Base-by-base conservation (phyloP, 2,329 filamentous ascomycete genomes). In the Gyromitra esculenta region DNA sequence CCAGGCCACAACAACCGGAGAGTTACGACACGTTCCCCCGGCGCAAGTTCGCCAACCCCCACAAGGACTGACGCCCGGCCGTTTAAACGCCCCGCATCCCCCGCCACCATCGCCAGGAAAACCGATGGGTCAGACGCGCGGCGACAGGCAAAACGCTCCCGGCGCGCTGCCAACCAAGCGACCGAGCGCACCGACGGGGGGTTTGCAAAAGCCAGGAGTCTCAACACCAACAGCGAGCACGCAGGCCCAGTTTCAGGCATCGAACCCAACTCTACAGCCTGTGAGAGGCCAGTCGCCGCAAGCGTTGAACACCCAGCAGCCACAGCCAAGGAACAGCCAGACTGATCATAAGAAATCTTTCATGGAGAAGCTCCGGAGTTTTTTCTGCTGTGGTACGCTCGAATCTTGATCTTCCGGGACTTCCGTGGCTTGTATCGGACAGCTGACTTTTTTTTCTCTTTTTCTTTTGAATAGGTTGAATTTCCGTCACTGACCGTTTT, bases 171-270 rank as follows among this genome's bases (percentile, higher is more conserved):
- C 88, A 84, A 87, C 89, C 83, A 92, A 94, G 87, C 90, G 93
- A 86, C 89, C 89, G 85, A 94, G 90, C 88, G 90, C 88, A 86
- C 86, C 81, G 81, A 88, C 87, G 85, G 89, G 89, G 87, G 90
- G 88, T 83, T 87, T 90, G 82, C 88, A 90, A 70, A 79, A 78
- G 63, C 79, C 79, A 84, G 92, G 96, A 84, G 89, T 91, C 84
- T 89, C 90, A 82, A 95, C 94, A 79, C 92, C 94, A 81, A 91
- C 94, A 83, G 93, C 92, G 81, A 97, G 93, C 83, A 97, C 93
- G 79, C 93, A 96, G 85, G 95, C 95, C 80, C 95, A 97, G 83
- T 97, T 97, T 87, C 94, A 97, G 86, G 95, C 93, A 88, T 97
- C 93, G 86, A 92, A 92, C 82, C 92, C 93, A 84, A 96, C 97